Evolutionary conservation across 176 grass and related monocot species (phyloP).

Genomic region (Avena sativa): DNA sequence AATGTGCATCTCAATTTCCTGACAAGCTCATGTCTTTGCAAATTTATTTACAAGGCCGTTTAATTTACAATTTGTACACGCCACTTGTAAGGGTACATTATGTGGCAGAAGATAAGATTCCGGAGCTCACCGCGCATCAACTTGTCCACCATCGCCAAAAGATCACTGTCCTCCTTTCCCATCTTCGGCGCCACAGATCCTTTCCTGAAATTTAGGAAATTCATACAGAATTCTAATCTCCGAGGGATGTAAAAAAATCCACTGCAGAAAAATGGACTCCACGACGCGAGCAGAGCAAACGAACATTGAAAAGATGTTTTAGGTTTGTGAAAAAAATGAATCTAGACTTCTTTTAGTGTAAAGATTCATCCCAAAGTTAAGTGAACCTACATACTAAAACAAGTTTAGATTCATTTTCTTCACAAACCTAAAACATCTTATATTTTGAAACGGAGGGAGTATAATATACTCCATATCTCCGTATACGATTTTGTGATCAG

Average conservation of each 20-base stretch:
- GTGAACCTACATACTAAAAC: no score
- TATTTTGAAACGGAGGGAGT: no score
- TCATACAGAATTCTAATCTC: not conserved
- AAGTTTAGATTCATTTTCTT: no score
- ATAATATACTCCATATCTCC: not conserved
- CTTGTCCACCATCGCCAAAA: slow-evolving; percentile 42
- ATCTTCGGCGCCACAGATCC: slow-evolving; percentile 6
- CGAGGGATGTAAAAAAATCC: not conserved
- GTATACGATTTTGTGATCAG: not conserved
- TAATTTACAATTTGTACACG: not conserved
- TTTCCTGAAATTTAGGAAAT: slow-evolving; percentile 43
- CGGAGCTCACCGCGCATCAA: slow-evolving; percentile 36
- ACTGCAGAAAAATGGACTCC: not conserved
- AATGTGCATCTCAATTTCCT: not conserved
- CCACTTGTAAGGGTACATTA: not conserved
- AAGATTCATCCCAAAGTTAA: no score
- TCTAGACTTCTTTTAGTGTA: no score
- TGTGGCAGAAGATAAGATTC: not conserved
- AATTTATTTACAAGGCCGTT: not conserved
- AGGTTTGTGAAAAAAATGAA: no score
- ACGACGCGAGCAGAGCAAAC: not conserved
- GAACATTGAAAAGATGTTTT: not conserved
- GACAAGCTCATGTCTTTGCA: not conserved
- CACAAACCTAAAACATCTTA: no score
- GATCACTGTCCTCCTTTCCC: slow-evolving; percentile 41